Conservation (phyloP, 176 grass and related monocot species). For the Avena eriantha region DNA sequence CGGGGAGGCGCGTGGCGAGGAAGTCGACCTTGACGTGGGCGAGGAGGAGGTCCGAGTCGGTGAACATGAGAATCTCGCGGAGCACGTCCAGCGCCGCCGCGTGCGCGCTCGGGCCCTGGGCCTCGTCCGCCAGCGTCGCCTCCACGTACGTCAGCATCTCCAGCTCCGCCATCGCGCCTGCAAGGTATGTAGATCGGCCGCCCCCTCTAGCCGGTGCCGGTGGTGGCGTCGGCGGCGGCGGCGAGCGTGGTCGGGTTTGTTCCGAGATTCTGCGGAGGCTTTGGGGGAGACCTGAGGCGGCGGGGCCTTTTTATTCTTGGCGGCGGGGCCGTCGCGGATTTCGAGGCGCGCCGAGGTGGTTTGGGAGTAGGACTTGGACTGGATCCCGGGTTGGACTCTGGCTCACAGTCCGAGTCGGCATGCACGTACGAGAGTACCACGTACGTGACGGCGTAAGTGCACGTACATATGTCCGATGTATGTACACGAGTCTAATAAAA, state of each 20-base stretch:
- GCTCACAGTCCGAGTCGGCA: too few relatives aligned
- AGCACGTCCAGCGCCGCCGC: slow-evolving; percentile 41
- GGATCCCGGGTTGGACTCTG: neutral
- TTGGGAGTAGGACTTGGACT: neutral
- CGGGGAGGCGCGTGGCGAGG: slow-evolving; percentile 26
- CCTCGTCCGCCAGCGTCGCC: neutral
- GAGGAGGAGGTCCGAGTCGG: neutral
- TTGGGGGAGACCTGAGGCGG: neutral
- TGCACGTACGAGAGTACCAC: too few relatives aligned
- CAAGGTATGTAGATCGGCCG: too few relatives aligned
- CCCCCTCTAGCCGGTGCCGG: too few relatives aligned
- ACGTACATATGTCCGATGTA: too few relatives aligned
- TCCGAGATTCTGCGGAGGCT: neutral
- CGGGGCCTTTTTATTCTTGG: neutral
- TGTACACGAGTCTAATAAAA: too few relatives aligned
- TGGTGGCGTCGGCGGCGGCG: neutral
- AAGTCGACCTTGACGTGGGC: neutral
- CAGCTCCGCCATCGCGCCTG: neutral
- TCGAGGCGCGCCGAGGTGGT: neutral
- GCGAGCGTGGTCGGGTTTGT: neutral
- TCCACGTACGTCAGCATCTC: slow-evolving; percentile 13
- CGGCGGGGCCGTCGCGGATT: neutral
- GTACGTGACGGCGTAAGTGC: too few relatives aligned
- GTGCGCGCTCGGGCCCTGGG: neutral
- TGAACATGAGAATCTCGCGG: neutral